phyloP scores from a whole-genome alignment of 306 rosid species.

The Bauhinia variegata region DNA sequence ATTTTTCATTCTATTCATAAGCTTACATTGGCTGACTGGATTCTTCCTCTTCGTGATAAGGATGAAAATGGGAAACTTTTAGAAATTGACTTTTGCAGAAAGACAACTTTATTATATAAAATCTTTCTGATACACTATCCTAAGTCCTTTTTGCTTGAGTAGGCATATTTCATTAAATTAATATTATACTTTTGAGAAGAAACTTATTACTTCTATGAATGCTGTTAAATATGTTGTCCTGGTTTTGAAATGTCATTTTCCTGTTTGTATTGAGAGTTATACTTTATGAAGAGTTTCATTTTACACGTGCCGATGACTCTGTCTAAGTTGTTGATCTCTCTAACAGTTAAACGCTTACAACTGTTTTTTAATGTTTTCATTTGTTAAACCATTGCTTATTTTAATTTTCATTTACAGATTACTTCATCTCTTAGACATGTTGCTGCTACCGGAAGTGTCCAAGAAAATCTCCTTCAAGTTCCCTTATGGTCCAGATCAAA shows the following conservation, averaged over 20 bases:
- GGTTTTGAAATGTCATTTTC: slow-evolving; percentile 17
- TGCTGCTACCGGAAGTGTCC: slow-evolving; percentile 45
- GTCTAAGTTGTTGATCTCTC: slow-evolving; percentile 12
- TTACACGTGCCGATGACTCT: background rate
- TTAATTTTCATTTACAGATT: slow-evolving; percentile 49
- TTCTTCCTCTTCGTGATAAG: no score
- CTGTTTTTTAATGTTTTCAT: slow-evolving; percentile 9
- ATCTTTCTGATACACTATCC: no score
- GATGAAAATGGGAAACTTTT: no score
- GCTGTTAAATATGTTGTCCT: slow-evolving; percentile 12
- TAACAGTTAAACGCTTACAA: background rate
- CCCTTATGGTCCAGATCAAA: slow-evolving; percentile 51
- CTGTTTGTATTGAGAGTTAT: background rate
- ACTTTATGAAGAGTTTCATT: no score
- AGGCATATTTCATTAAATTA: no score
- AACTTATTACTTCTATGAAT: background rate
- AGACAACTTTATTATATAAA: no score
- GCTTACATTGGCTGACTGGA: no score
- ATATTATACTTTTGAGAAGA: no score
- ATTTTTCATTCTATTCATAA: no score
- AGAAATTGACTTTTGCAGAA: no score
- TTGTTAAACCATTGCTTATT: slow-evolving; percentile 20
- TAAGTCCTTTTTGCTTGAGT: no score
- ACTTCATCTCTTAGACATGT: slow-evolving; percentile 54
- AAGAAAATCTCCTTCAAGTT: slow-evolving; percentile 49